phyloP scores from a whole-genome alignment of 306 rosid genomes.

The Malus asiatica region DNA sequence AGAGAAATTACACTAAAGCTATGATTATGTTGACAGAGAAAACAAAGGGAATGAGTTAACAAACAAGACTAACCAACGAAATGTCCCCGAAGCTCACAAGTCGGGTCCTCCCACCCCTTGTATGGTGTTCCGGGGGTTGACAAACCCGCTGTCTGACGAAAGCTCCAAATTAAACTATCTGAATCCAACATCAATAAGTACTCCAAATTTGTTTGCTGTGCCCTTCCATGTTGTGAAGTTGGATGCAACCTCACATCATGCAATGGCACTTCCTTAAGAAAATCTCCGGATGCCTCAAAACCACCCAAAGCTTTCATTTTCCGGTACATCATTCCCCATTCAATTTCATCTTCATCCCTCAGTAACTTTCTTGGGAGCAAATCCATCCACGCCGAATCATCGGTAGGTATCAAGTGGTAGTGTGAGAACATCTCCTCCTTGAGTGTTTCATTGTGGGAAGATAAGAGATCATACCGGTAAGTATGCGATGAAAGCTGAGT shows the following conservation, averaged over 20 bases:
- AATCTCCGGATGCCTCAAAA: slow-evolving; percentile 26
- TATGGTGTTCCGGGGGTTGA: slow-evolving; percentile 60
- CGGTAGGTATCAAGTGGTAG: slow-evolving; percentile 64
- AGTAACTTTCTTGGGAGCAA: slow-evolving; percentile 56
- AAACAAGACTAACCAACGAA: slow-evolving; percentile 55
- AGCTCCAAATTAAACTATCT: slow-evolving; percentile 72
- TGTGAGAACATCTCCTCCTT: slow-evolving; percentile 46
- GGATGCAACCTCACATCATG: slow-evolving; percentile 54
- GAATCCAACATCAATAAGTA: slow-evolving; percentile 71
- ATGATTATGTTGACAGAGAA: neutral
- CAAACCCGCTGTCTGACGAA: slow-evolving; percentile 70
- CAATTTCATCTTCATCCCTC: slow-evolving; percentile 36
- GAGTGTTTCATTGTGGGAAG: slow-evolving; percentile 55
- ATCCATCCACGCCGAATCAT: slow-evolving; percentile 64
- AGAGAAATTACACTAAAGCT: neutral
- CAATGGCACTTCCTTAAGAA: slow-evolving; percentile 63
- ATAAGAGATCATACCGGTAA: slow-evolving; percentile 21
- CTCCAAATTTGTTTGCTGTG: slow-evolving; percentile 71
- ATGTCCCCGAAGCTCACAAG: slow-evolving; percentile 72
- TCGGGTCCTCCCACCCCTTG: slow-evolving; percentile 57
- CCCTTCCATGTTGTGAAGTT: slow-evolving; percentile 42
- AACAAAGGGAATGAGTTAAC: neutral
- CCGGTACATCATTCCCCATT: slow-evolving; percentile 58
- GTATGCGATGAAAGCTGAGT: slow-evolving; percentile 56
- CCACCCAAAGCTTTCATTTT: slow-evolving; percentile 38